Conservation (phyloP, 805 yeast species). For the Starmerella gropengiesseri region DNA sequence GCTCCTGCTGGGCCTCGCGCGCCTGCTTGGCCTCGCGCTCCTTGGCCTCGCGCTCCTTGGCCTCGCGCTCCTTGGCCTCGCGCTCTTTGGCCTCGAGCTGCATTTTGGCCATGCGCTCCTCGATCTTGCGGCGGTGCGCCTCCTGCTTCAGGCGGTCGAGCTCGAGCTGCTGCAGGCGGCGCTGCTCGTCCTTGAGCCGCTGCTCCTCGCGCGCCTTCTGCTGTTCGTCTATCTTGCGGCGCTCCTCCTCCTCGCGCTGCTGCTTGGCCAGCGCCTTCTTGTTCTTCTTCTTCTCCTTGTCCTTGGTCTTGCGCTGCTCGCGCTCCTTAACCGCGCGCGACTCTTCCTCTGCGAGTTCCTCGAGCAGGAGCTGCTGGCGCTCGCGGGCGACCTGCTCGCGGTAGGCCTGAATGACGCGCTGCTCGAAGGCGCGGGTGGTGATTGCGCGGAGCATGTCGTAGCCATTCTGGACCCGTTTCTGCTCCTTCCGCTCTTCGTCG, state of each 20-base stretch:
- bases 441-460: conserved; percentile 69
- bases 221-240: conserved; percentile 29
- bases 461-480: conserved; percentile 60
- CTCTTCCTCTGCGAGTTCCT: conserved; percentile 29
- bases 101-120: conserved; percentile 28
- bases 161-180: conserved; percentile 23
- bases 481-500: conserved; percentile 28
- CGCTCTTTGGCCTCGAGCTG: conserved; percentile 16
- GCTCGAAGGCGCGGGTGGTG: conserved; percentile 66
- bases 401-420: conserved; percentile 61
- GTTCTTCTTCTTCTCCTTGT: conserved; percentile 35
- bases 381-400: conserved; percentile 75
- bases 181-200: conserved; percentile 21
- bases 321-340: conserved; percentile 24
- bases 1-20: not conserved
- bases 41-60: conserved; percentile 25
- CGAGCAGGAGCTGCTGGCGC: conserved; percentile 31
- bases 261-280: conserved; percentile 33
- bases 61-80: conserved; percentile 6
- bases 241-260: conserved; percentile 34
- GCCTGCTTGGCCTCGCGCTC: conserved; percentile 22
- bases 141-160: conserved; percentile 25
- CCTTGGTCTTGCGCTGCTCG: conserved; percentile 30
- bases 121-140: conserved; percentile 26
- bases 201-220: conserved; percentile 26